phyloP scores from a whole-genome alignment of 2,329 filamentous ascomycete species.

The Dothistroma septosporum region DNA sequence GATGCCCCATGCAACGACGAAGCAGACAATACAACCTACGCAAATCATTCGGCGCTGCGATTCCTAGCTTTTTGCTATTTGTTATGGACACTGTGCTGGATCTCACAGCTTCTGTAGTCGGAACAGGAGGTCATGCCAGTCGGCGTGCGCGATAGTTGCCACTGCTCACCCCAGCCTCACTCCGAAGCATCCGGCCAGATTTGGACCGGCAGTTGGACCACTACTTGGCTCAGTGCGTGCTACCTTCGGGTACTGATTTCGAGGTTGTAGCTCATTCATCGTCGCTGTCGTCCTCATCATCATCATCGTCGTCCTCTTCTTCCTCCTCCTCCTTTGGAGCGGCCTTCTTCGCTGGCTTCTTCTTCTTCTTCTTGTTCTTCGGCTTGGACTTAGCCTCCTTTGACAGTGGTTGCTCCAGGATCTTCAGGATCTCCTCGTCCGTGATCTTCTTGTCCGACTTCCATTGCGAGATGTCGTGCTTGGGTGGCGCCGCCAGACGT shows the following conservation, averaged over 20 bases:
- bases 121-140: background rate
- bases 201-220: background rate
- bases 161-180: slow-evolving; percentile 1
- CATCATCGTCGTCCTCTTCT: slow-evolving; percentile 29
- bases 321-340: slow-evolving; percentile 24
- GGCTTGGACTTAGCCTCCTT: slow-evolving; percentile 63
- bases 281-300: slow-evolving; percentile 28
- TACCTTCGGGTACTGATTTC: background rate
- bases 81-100: slow-evolving; percentile 1
- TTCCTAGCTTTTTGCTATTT: slow-evolving; percentile 1
- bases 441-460: slow-evolving; percentile 97
- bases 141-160: background rate
- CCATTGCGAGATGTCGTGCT: slow-evolving; percentile 73
- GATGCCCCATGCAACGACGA: background rate
- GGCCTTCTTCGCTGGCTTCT: slow-evolving; percentile 63
- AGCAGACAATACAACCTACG: background rate
- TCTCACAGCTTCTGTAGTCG: background rate
- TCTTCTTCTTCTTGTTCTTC: slow-evolving; percentile 89
- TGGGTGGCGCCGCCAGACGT: slow-evolving; percentile 72
- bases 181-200: background rate
- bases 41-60: background rate
- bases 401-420: slow-evolving; percentile 78
- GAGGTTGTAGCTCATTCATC: slow-evolving; percentile 17
- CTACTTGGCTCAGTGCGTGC: background rate
- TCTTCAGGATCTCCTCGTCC: slow-evolving; percentile 91